These are phyloP conservation scores for Sclerospora graminicola DNA, from an alignment of 352 stramenopile species.

Conservation along the genomic window DNA sequence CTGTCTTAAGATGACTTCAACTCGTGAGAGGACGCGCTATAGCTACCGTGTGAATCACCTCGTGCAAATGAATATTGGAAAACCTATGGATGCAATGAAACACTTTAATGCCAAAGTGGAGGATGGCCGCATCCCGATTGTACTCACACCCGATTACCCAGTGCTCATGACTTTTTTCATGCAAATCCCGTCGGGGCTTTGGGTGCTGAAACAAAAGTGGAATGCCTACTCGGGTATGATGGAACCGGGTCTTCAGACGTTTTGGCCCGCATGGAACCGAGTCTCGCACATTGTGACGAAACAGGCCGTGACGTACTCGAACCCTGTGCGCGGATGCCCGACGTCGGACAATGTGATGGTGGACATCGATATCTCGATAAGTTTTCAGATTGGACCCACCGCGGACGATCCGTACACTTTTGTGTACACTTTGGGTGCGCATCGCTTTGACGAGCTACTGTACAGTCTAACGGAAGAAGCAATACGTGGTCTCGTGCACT, in stretches of 20 bases:
- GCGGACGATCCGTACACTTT: constrained; percentile 72
- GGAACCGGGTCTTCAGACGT: constrained; percentile 64
- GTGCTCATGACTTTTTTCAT: constrained; percentile 37
- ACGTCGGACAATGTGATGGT: constrained; percentile 86
- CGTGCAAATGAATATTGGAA: constrained; percentile 43
- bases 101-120: constrained; percentile 47
- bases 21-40: constrained; percentile 8
- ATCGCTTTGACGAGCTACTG: constrained; percentile 78
- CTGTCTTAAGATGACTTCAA: constrained; percentile 16
- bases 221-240: constrained; percentile 72
- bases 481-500: constrained; percentile 77
- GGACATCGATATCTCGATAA: constrained; percentile 84
- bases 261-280: constrained; percentile 69
- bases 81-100: constrained; percentile 41
- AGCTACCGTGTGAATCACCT: constrained; percentile 26
- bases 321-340: constrained; percentile 55
- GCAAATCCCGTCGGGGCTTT: constrained; percentile 55
- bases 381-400: constrained; percentile 75
- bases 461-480: constrained; percentile 68
- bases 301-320: constrained; percentile 75
- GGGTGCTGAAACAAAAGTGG: constrained; percentile 82
- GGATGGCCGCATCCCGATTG: constrained; percentile 51
- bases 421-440: constrained; percentile 74
- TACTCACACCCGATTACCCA: constrained; percentile 48
- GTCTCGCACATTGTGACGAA: constrained; percentile 85